Evolutionary conservation across 2,329 filamentous ascomycete species (phyloP), one percentile per base, ranked within the genome.

Genomic region (Aspergillus japonicus): DNA sequence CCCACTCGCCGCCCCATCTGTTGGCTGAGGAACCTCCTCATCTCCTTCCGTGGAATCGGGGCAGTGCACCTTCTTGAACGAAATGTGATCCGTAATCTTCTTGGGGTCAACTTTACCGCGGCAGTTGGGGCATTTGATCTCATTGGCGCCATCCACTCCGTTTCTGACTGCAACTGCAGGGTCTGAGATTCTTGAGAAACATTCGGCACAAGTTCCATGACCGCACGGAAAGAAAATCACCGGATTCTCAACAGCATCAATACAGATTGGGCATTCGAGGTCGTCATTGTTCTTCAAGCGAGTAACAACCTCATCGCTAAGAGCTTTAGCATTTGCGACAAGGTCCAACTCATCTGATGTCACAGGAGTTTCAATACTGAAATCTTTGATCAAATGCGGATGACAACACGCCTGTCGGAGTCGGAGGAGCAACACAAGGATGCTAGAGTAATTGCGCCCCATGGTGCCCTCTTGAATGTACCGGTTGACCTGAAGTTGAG

Each of bases 341-440:
- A 91, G 83, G 29, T 87, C 81, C 5, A 84, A 77, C 52, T 82
- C 81, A 2, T 79, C 75, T 5, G 81, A 82, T 23, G 80, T 77
- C 4, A 78, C 76, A 47, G 77, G 77, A 6, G 69, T 62, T 48
- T 80, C 82, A 4, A 84, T 75, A 26, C 85, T 85, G 55, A 90
- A 85, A 68, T 92, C 87, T 26, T 81, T 83, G 67, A 90, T 87
- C 29, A 91, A 76, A 69, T 88, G 87, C 1, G 89, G 90, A 71
- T 94, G 91, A 66, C 90, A 93, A 68, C 89, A 92, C 21, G 89
- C 88, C 74, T 94, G 91, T 19, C 91, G 87, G n/a, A 95, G 82
- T 24, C 91, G 87, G 49, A 95, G 81, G 48, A 95, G 81, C 19
- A 96, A 81, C 8, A 96, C 89, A 23, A 97, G 80, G 48, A 96